Evolutionary conservation across 1,284 basidiomycete genomes (phyloP).

Genomic region (Sporisorium reilianum): DNA sequence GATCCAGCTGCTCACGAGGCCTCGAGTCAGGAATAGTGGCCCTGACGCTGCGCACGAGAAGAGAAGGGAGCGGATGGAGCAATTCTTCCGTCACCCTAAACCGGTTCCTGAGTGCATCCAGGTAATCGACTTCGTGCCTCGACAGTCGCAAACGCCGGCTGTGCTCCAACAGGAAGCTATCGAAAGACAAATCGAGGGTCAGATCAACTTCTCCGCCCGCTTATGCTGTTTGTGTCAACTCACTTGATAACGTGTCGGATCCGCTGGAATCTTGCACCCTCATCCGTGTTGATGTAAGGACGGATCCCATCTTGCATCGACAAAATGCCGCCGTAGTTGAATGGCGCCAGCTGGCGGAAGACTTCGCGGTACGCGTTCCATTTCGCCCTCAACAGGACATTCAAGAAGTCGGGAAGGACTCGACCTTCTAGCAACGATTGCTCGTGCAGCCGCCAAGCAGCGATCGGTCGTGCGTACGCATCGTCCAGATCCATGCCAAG

Average conservation of each 20-base stretch:
- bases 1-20: background rate
- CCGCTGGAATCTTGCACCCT: slow-evolving; percentile 12
- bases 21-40: background rate
- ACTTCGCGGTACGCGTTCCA: background rate
- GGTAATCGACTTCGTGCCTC: background rate
- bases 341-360: background rate
- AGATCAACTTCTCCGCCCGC: background rate
- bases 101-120: slow-evolving; percentile 10
- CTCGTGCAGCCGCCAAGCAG: slow-evolving; percentile 15
- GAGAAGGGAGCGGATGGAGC: slow-evolving; percentile 14
- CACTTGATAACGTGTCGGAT: slow-evolving; percentile 12
- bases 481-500: slow-evolving; percentile 19
- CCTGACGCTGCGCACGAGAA: background rate
- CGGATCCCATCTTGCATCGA: background rate
- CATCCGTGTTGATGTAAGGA: slow-evolving; percentile 7
- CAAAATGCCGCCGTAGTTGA: background rate
- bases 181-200: background rate
- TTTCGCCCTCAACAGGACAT: background rate
- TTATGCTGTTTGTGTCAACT: background rate
- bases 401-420: background rate
- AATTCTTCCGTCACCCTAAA: slow-evolving; percentile 6
- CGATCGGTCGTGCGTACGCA: slow-evolving; percentile 9
- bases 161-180: slow-evolving; percentile 10
- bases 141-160: background rate
- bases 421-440: background rate